Conservation (phyloP, 2,329 filamentous ascomycete genomes). For the Chrysosporium keratinophilum region DNA sequence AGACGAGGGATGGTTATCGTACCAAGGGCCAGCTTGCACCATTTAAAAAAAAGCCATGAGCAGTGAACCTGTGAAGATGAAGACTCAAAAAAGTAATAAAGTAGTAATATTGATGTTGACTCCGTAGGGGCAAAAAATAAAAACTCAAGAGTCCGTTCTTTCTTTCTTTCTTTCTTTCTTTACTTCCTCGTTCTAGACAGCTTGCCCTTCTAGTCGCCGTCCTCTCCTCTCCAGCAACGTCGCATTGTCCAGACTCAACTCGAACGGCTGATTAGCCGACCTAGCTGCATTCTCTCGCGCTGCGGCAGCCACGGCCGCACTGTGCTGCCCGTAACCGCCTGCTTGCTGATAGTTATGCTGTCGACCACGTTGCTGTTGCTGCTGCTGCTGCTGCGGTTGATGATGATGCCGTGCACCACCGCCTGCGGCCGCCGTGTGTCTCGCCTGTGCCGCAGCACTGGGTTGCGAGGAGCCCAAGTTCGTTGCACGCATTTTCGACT, state of each 20-base stretch:
- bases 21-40: neutral
- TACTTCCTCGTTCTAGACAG: neutral
- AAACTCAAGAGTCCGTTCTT: too few relatives aligned
- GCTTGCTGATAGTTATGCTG: slow-evolving; percentile 40
- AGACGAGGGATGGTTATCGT: neutral
- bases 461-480: slow-evolving; percentile 44
- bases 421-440: slow-evolving; percentile 41
- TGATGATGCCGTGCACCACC: slow-evolving; percentile 8
- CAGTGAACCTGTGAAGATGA: too few relatives aligned
- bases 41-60: too few relatives aligned
- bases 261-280: slow-evolving; percentile 71
- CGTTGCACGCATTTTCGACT: slow-evolving; percentile 77
- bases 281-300: slow-evolving; percentile 69
- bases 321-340: slow-evolving; percentile 80
- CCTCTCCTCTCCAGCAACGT: slow-evolving; percentile 68
- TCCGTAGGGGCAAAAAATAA: neutral
- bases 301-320: slow-evolving; percentile 68
- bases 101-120: too few relatives aligned
- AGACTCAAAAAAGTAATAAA: too few relatives aligned
- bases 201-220: slow-evolving; percentile 13
- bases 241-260: slow-evolving; percentile 82
- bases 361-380: slow-evolving; percentile 33
- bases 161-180: neutral
- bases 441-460: slow-evolving; percentile 52
- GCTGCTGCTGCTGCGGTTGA: slow-evolving; percentile 33